Conservation (phyloP, 2,329 filamentous ascomycete genomes). For the Sclerotinia minor region DNA sequence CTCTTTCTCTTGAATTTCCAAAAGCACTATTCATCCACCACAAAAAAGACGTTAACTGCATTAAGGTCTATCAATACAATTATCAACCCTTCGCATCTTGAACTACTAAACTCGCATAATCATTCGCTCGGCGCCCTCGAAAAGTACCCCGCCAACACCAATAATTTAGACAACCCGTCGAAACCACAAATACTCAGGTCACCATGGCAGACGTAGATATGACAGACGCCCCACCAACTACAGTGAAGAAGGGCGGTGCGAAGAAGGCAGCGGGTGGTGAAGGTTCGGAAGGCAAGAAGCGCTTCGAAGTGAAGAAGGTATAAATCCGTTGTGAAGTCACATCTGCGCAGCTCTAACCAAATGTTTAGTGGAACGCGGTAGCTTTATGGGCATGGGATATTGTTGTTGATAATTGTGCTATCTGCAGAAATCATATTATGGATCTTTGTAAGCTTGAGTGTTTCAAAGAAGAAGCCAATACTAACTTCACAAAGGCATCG, state of each 20-base stretch:
- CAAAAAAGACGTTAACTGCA: not conserved
- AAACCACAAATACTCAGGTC: conserved; percentile 20
- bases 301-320: conserved; percentile 99
- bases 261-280: conserved; percentile 51
- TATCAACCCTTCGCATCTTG: not conserved
- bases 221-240: conserved; percentile 72
- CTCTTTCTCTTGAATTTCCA: not conserved
- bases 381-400: conserved; percentile 99
- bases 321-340: conserved; percentile 26
- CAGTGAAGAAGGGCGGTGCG: conserved; percentile 54
- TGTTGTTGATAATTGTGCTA: conserved; percentile 98
- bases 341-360: not conserved
- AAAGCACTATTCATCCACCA: not conserved
- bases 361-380: conserved; percentile 88
- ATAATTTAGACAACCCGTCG: conserved; percentile 13
- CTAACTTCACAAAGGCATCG: conserved; percentile 65
- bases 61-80: not conserved
- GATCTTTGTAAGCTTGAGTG: conserved; percentile 72
- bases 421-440: conserved; percentile 99
- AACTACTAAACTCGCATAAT: not conserved
- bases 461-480: not conserved
- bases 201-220: conserved; percentile 95
- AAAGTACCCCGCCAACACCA: conserved; percentile 32
- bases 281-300: conserved; percentile 76
- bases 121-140: conserved; percentile 7